Conservation (phyloP, 805 yeast species). For the Cyberlindnera bimundalis region DNA sequence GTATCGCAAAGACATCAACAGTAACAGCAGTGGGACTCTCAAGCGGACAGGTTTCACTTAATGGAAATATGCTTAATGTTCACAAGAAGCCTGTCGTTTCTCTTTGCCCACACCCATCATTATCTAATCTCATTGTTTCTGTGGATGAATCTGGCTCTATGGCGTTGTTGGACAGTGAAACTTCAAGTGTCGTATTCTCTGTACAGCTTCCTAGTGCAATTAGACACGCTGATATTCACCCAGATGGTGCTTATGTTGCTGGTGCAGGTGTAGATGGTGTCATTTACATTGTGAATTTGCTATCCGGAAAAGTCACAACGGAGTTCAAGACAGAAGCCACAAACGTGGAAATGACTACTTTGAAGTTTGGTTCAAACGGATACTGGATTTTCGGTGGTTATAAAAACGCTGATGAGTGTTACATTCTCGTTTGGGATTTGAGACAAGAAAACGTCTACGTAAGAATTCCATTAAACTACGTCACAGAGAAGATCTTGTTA, state of each 20-base stretch:
- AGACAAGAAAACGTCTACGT: slow-evolving; percentile 34
- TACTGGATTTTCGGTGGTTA: slow-evolving; percentile 48
- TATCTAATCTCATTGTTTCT: slow-evolving; percentile 29
- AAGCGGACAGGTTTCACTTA: slow-evolving; percentile 17
- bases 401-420: slow-evolving; percentile 12
- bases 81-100: slow-evolving; percentile 18
- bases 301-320: slow-evolving; percentile 32
- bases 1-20: slow-evolving; percentile 8
- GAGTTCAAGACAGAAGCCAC: slow-evolving; percentile 17
- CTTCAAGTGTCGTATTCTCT: neutral
- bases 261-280: slow-evolving; percentile 30
- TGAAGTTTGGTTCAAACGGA: slow-evolving; percentile 61
- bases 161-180: slow-evolving; percentile 16
- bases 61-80: slow-evolving; percentile 9
- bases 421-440: slow-evolving; percentile 45
- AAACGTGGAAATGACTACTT: slow-evolving; percentile 26
- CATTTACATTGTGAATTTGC: slow-evolving; percentile 33
- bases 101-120: slow-evolving; percentile 34
- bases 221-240: slow-evolving; percentile 32
- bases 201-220: slow-evolving; percentile 5
- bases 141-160: slow-evolving; percentile 29
- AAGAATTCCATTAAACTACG: slow-evolving; percentile 7
- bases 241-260: slow-evolving; percentile 46
- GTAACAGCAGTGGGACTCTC: slow-evolving; percentile 13
- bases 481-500: slow-evolving; percentile 11